Base-by-base conservation (phyloP, 23 red algal species). In the Agarophyton chilense region DNA sequence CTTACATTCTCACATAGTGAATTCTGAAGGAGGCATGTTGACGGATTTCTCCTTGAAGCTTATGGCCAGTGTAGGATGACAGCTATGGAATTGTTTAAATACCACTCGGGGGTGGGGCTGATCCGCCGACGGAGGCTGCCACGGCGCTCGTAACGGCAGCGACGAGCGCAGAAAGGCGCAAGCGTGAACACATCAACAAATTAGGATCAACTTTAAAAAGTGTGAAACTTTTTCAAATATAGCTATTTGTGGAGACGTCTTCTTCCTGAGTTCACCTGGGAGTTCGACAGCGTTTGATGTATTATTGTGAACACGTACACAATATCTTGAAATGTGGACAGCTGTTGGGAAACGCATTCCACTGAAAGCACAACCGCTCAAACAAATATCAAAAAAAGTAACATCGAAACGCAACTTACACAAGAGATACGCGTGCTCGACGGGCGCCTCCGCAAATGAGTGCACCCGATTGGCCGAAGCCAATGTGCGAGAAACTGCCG, bases 381-480 rank as follows among this genome's bases (percentile, higher is more conserved):
- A 32, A 72, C 14, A 72, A 72, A 72, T 72, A 72, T 72, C 65
- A 32, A 42, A 11, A 2, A 72, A 72, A 72, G 65, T 72, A 72
- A n/a, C 39, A 43, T 11, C 42, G 6, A 21, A 18, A 13, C 7
- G 1, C 26, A 33, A 74, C 68, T 74, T 74, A 74, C 68, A 74
- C 41, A 26, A 29, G 45, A 39, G 39, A 74, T 17, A 11, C 38
- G 47, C 68, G 68, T 49, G 68, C 68, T 74, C 68, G 40, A 74
- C 68, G 41, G 60, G 25, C 25, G 25, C 25, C 11, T 26, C 52
- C 35, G 31, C 31, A 14, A 65, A 18, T 65, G 32, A 65, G 29
- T 1, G 31, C 60, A 35, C 31, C 28, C 4, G 31, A 65, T 65
- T 65, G 60, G 60, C 14, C 60, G 6, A 65, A 7, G 9, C 9